Evolutionary conservation across 139 green algal genomes (phyloP), one percentile per base, ranked within the genome.

Genomic region (Astrephomene gubernaculifera): DNA sequence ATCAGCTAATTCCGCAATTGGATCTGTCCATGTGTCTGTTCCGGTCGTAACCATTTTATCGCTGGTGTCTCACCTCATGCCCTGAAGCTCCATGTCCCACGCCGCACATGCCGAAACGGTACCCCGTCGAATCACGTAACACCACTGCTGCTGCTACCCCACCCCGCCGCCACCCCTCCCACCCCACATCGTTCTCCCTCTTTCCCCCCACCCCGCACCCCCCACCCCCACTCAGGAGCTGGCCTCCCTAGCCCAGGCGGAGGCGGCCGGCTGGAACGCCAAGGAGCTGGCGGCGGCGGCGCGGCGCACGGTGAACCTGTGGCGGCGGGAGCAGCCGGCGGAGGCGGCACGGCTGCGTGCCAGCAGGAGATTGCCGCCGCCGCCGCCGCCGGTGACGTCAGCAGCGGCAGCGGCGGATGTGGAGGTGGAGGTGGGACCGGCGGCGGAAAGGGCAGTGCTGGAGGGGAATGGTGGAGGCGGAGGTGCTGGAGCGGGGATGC

Each of bases 261-360:
- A 78, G 70, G 70, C 61, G 5, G 41, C 70, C 8, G 41, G 70
- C 24, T 78, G 70, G 70, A 78, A 78, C 43, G 25, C 41, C 27
- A 78, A 78, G 70, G 70, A 78, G 70, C 70, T 78, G 2, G 70
- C 70, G 43, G 70, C 70, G 8, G 70, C 70, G 27, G 70, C 43
- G 43, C 43, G 43, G 43, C 70, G 70, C 7, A 43, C 70, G 12
- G 70, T 63, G 41, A 36, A 31, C 2, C 70, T 78, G 8, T 78
- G 70, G 70, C 43, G 43, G 44, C 70, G 27, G 10, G 70, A 78
- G 70, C 70, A 78, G 43, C 70, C 70, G 31, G 4, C 9, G 68
- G 68, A 38, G 35, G 68, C 68, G 27, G 38, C 68, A 3, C 68
- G 68, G 1, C 38, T 75, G 38, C 68, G 27, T 19, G 3, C 22